phyloP scores from a whole-genome alignment of 148 eudicot genomes.

The Spergularia bocconei region DNA sequence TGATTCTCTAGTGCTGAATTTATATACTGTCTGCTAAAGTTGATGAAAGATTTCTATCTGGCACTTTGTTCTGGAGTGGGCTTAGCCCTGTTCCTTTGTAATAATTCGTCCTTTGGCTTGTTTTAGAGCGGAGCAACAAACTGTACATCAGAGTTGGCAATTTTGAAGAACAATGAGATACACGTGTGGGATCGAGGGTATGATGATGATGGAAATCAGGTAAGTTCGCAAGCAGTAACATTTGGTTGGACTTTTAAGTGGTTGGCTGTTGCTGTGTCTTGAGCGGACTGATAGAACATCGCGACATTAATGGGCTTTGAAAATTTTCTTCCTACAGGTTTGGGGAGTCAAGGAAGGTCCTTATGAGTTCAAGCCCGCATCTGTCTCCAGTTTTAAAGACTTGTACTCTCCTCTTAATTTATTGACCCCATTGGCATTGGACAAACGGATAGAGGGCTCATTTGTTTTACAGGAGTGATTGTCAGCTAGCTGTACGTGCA shows the following conservation, averaged over 20 bases:
- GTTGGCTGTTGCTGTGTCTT: neutral
- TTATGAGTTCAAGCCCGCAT: slow-evolving; percentile 92
- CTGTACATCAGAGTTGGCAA: slow-evolving; percentile 71
- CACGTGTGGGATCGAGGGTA: slow-evolving; percentile 88
- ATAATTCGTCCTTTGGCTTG: neutral
- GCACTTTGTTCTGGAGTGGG: neutral
- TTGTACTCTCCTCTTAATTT: slow-evolving; percentile 59
- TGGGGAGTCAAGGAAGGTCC: slow-evolving; percentile 97
- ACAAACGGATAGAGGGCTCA: slow-evolving; percentile 83
- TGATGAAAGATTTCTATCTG: neutral
- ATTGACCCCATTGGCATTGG: slow-evolving; percentile 50
- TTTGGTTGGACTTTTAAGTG: neutral
- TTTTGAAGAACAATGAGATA: slow-evolving; percentile 86
- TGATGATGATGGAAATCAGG: slow-evolving; percentile 94
- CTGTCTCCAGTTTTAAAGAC: slow-evolving; percentile 69
- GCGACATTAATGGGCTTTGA: neutral
- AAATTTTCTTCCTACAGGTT: slow-evolving; percentile 48
- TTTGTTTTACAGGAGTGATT: slow-evolving; percentile 71
- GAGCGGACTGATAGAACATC: neutral
- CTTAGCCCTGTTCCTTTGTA: neutral
- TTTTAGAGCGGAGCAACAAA: slow-evolving; percentile 73
- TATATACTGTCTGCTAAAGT: neutral
- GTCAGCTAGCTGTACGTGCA: slow-evolving; percentile 16
- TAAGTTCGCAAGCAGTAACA: slow-evolving; percentile 22
- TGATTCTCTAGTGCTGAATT: neutral